Evolutionary conservation across 306 rosid genomes (phyloP), one percentile per base, ranked within the genome.

Genomic region (Rubus parviflorus): DNA sequence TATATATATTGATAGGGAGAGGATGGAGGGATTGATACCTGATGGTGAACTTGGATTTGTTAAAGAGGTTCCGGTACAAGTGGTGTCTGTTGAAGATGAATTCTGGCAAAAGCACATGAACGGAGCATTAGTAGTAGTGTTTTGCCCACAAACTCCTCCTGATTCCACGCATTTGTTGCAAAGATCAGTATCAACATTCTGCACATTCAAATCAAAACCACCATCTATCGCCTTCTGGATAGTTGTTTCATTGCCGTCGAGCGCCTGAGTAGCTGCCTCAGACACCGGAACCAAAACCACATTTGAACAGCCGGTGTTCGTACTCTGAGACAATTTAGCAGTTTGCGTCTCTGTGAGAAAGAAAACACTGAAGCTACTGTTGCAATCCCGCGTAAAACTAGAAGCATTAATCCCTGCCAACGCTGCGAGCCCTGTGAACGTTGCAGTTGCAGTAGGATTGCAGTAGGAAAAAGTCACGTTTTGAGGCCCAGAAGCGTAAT

Each of bases 401-500:
- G 30, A 23, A 46, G 0, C 0, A n/a, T n/a, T n/a, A 5, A 51
- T 1, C 41, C 66, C 66, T 1, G 1, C 1, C 30, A 0, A 0
- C 1, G 30, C 30, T 25, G 30, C 30, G 30, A 25, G 0, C 30
- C 61, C 8, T 7, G 4, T 0, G 63, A 8, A 2, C 0, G 35
- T 1, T 7, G 3, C 4, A 5, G 19, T 12, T 49, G 54, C 0
- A 5, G 25, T 19, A 3, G 35, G 0, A 17, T 9, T 19, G 64
- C 85, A 81, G 46, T 76, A 81, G 46, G 6, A 40, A 11, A 81
- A 11, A 0, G 53, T 35, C 0, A 72, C 7, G n/a, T 71, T 42
- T 20, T 0, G 41, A 46, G 0, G 0, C 3, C 12, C 14, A 1
- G 78, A 1, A 0, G 15, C 0, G 40, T 51, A 72, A 41, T 5